Evolutionary conservation across 2,329 filamentous ascomycete species (phyloP).

Genomic region (Aspergillus sp.): DNA sequence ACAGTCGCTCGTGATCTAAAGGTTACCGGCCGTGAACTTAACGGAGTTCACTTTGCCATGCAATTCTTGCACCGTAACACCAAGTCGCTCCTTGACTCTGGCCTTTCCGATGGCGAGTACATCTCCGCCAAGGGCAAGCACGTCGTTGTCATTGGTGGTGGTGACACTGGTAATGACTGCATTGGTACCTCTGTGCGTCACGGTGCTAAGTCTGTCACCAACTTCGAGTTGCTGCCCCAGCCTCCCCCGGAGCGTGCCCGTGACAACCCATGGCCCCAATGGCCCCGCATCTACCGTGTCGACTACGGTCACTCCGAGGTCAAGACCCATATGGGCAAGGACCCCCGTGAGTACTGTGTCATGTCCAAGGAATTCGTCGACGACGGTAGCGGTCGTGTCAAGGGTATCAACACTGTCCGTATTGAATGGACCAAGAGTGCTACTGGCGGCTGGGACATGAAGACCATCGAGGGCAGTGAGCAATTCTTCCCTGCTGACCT

Average conservation of each 20-base stretch:
- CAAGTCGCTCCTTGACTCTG: slow-evolving; percentile 91
- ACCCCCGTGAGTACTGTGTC: slow-evolving; percentile 95
- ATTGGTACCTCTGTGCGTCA: slow-evolving; percentile 95
- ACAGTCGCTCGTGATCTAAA: slow-evolving; percentile 90
- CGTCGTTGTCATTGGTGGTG: slow-evolving; percentile 93
- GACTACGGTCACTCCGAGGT: slow-evolving; percentile 97
- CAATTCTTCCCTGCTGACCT: slow-evolving; percentile 96
- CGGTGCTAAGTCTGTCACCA: slow-evolving; percentile 90
- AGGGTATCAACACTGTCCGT: slow-evolving; percentile 91
- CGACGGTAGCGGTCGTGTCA: slow-evolving; percentile 80
- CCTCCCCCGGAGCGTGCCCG: slow-evolving; percentile 83
- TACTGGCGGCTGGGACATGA: slow-evolving; percentile 95
- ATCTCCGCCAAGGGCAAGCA: slow-evolving; percentile 95
- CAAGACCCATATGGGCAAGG: slow-evolving; percentile 91
- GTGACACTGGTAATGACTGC: slow-evolving; percentile 96
- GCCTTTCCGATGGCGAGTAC: slow-evolving; percentile 76
- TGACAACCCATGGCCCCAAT: slow-evolving; percentile 98
- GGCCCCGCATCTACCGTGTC: slow-evolving; percentile 92
- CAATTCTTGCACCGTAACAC: slow-evolving; percentile 97
- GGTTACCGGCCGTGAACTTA: slow-evolving; percentile 80
- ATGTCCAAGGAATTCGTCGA: slow-evolving; percentile 97
- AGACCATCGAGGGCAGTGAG: slow-evolving; percentile 88
- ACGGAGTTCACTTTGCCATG: slow-evolving; percentile 95
- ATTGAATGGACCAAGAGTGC: slow-evolving; percentile 94
- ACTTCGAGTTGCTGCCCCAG: slow-evolving; percentile 93